Evolutionary conservation across 2,329 filamentous ascomycete genomes (phyloP), one percentile per base, ranked within the genome.

Genomic region (Aspergillus ochraceoroseus): DNA sequence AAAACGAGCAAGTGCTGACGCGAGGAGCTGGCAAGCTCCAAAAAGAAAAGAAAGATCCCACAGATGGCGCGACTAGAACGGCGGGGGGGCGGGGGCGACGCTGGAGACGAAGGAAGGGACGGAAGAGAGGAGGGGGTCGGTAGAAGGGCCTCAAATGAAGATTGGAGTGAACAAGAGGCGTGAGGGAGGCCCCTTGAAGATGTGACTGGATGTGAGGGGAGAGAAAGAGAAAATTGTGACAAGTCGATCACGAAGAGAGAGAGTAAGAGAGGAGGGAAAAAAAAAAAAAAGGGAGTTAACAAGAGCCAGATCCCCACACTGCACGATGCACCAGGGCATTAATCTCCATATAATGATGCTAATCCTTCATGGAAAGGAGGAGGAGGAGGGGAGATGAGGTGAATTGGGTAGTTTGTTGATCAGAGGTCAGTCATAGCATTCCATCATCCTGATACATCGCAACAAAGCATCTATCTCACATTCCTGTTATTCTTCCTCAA

Each of bases 211-310:
- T n/a, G 43, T 43, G 49, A 50, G 44, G 48, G 28, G 46, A 50
- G 38, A 41, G 43, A 43, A 34, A 46, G 27, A 19, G 31, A 42
- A 38, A 15, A 34, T 14, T 19, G 42, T 32, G 43, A 41, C 35
- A 26, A 38, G 38, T n/a, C n/a, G n/a, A n/a, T n/a, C n/a, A n/a
- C n/a, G n/a, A n/a, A n/a, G n/a, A n/a, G n/a, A n/a, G n/a, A n/a
- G n/a, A n/a, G n/a, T n/a, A n/a, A n/a, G n/a, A n/a, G n/a, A n/a
- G 20, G 41, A 12, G 35, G 29, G 32, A 20, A 19, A 44, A 44
- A 38, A 52, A 50, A 49, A 45, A 41, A 41, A 45, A 43, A 38
- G 40, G 44, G 42, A 41, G 29, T 32, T 43, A 43, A 46, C 42
- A 47, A 35, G 41, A 41, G 38, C 28, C 12, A 13, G 18, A 43